Evolutionary conservation across 2,329 filamentous ascomycete species (phyloP), one percentile per base, ranked within the genome.

Genomic region (Pseudogymnoascus sp.): DNA sequence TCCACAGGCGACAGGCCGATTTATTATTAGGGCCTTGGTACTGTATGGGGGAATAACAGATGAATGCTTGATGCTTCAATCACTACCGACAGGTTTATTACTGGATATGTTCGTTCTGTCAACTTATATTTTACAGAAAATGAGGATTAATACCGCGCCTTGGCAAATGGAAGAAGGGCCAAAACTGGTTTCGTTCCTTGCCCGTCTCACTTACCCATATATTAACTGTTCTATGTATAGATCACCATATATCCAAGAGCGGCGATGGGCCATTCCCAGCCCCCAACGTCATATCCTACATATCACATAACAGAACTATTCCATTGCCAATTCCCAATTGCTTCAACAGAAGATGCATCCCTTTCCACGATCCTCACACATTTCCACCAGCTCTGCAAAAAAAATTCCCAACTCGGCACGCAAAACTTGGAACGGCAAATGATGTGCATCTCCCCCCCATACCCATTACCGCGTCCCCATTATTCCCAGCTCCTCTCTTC

Each of bases 61-160:
- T 51, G 45, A 51, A 51, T 57, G 51, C 51, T 57, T 34, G 51
- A 34, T 57, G 28, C 51, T 13, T 57, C 51, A 57, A 57, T 57
- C 28, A 57, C 51, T 54, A 54, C 48, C 34, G 51, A 34, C 25
- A 10, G 25, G 2, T 6, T 31, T 19, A 34, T 54, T 31, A 54
- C 25, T 57, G 10, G 25, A 10, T 19, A 19, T 19, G 10, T 11
- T 19, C 14, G 7, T 28, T 51, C 14, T 51, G 13, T 25, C 43
- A 14, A 31, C 23, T 28, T 54, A 14, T 31, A 31, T 31, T 34
- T 34, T 34, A 34, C 51, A 57, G 25, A 57, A 57, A 51, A 51
- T 51, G 21, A 11, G 45, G 25, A 19, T 23, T 57, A 57, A 57
- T 57, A 57, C 19, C 48, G 25, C 25, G 25, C 34, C n/a, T 31